Percentiles rank a stretch among this genome's conserved stretches.
Conservation (phyloP, 495 filamentous ascomycete species). For the Penicillium bovifimosum region DNA sequence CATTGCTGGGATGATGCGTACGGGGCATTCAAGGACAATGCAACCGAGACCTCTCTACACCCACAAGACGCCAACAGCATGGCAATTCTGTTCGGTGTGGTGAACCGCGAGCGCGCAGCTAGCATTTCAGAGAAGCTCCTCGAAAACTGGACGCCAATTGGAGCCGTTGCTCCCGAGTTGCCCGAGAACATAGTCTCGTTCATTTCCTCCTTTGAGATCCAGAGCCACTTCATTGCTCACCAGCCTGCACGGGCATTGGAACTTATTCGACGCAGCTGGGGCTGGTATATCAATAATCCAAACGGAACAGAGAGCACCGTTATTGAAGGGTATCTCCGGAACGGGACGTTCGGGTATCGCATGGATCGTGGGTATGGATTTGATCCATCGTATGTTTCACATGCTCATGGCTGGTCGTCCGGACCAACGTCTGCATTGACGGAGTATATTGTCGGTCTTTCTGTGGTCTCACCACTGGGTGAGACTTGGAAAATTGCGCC, state of each 20-base stretch:
- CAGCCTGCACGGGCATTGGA: slow-evolving; percentile 46
- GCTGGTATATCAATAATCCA: slow-evolving; percentile 55
- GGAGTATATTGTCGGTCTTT: slow-evolving; percentile 50
- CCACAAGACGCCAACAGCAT: slow-evolving; percentile 52
- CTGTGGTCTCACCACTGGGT: slow-evolving; percentile 43
- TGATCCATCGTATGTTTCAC: slow-evolving; percentile 38
- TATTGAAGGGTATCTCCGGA: slow-evolving; percentile 52
- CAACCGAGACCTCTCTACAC: slow-evolving; percentile 40
- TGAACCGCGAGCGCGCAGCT: slow-evolving; percentile 28
- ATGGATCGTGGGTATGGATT: slow-evolving; percentile 37
- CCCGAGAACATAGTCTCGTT: slow-evolving; percentile 57
- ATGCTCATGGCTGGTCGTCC: slow-evolving; percentile 58
- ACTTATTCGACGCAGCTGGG: slow-evolving; percentile 55
- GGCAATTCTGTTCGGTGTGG: slow-evolving; percentile 36
- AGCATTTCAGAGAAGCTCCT: slow-evolving; percentile 43
- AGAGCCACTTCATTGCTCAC: slow-evolving; percentile 48
- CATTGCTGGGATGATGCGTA: slow-evolving; percentile 47
- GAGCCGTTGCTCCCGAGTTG: slow-evolving; percentile 54
- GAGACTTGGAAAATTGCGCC: slow-evolving; percentile 48
- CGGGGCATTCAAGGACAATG: slow-evolving; percentile 55
- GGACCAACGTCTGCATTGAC: slow-evolving; percentile 54
- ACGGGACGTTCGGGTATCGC: slow-evolving; percentile 54
- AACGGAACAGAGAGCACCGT: slow-evolving; percentile 58
- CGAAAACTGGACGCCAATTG: slow-evolving; percentile 52
- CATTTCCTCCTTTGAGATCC: slow-evolving; percentile 55